Conservation (phyloP, 805 yeast genomes). For the Metschnikowia santaceciliae region DNA sequence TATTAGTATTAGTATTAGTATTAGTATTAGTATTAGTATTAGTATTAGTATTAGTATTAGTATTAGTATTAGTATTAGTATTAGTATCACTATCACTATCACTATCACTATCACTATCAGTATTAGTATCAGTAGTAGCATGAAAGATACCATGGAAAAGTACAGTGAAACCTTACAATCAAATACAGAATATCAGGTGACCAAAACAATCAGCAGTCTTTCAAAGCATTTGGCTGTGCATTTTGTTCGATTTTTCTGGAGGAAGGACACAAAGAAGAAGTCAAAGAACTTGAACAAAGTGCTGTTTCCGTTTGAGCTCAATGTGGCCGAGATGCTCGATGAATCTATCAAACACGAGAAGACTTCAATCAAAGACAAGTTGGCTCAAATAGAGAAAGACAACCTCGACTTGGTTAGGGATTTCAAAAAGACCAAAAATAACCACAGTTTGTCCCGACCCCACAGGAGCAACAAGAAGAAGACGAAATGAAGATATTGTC, state of each 20-base stretch:
- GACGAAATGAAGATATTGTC: slow-evolving; percentile 47
- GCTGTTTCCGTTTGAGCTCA: slow-evolving; percentile 89
- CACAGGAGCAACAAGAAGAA: slow-evolving; percentile 54
- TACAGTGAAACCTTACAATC: slow-evolving; percentile 64
- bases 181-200: slow-evolving; percentile 66
- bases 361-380: slow-evolving; percentile 68
- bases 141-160: slow-evolving; percentile 76
- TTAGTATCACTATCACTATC: no score
- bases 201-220: slow-evolving; percentile 60
- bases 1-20: no score
- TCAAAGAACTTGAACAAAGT: slow-evolving; percentile 93
- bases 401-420: slow-evolving; percentile 69
- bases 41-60: no score
- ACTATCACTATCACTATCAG: no score
- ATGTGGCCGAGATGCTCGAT: slow-evolving; percentile 79
- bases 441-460: slow-evolving; percentile 38
- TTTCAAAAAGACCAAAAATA: slow-evolving; percentile 57
- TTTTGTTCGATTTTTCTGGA: slow-evolving; percentile 95
- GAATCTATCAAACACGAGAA: slow-evolving; percentile 68
- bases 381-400: slow-evolving; percentile 71
- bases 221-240: slow-evolving; percentile 89
- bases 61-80: no score
- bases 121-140: slow-evolving; percentile 30
- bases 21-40: no score
- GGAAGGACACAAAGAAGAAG: slow-evolving; percentile 83